Evolutionary conservation across 306 rosid genomes (phyloP), one percentile per base, ranked within the genome.

Genomic region (Medicago ruthenica): DNA sequence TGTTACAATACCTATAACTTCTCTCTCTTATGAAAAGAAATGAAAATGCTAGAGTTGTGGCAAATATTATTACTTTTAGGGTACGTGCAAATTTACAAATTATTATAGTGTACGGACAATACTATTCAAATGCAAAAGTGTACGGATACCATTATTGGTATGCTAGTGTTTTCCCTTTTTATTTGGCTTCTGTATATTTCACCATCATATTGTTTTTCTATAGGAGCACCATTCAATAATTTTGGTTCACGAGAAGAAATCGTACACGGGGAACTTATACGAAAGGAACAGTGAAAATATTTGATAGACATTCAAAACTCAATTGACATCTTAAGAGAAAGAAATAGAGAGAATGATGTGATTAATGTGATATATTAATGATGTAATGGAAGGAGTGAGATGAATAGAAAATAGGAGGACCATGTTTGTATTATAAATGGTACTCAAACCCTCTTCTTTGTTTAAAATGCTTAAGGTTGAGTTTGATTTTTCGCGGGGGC

Each of bases 141-240:
- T 45, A 69, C 41, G 60, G 44, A n/a, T 5, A 27, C 31, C 22
- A n/a, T 68, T 51, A 51, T 13, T 51, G 75, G 18, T 51, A 71
- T 51, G 53, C 76, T 71, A 71, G 54, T 54, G 59, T 12, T 53
- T 71, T 39, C 14, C 5, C 15, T 1, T 20, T 10, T 4, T 10
- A 11, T 47, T 34, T 31, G 42, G 72, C 39, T 67, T 67, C 55
- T 67, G 31, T 42, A 15, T 17, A 4, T 34, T 34, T 34, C 48
- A 27, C 31, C 42, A 47, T 45, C 34, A 40, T 45, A 22, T 6
- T 71, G 47, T 34, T 71, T 50, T 36, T 36, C 20, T 51, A 60
- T 4, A 51, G 73, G 36, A 53, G 10, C 58, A 53, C 74, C 8
- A 53, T 53, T 66, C 65, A 51, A 76, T 17, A 65, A 65, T 66